Percentiles rank a stretch among this genome's conserved stretches.
These are phyloP conservation scores for Cicer pinnatifidum DNA, from an alignment of 306 rosid genomes.

Conservation along the genomic window DNA sequence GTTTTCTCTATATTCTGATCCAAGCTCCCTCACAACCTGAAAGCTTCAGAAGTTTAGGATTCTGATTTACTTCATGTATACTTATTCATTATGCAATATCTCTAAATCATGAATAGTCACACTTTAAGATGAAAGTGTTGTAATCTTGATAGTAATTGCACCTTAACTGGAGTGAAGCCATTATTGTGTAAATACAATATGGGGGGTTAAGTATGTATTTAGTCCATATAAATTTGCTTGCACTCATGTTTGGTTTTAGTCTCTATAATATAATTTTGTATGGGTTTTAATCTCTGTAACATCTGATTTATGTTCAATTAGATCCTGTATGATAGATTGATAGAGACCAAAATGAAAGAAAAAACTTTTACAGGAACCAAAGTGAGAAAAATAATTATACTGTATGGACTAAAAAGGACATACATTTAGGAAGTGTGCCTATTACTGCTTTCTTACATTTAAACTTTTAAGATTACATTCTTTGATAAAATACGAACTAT, in stretches of 20 bases:
- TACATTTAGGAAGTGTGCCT: background rate
- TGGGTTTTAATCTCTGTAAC: too few species aligned
- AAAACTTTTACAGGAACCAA: too few species aligned
- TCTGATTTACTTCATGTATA: background rate
- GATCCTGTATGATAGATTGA: too few species aligned
- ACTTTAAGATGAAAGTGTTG: background rate
- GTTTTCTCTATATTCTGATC: constrained; percentile 18
- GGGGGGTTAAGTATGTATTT: background rate
- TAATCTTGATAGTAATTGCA: constrained; percentile 12
- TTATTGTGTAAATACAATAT: constrained; percentile 19
- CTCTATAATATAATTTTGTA: too few species aligned
- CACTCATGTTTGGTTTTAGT: background rate
- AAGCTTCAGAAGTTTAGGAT: constrained; percentile 12
- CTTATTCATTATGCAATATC: background rate
- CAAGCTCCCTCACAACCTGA: background rate
- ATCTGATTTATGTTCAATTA: background rate
- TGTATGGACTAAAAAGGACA: too few species aligned
- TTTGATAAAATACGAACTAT: background rate
- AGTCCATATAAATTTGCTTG: background rate
- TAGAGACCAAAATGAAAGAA: too few species aligned
- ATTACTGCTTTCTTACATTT: constrained; percentile 2
- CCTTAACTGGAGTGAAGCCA: background rate
- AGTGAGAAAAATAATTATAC: too few species aligned
- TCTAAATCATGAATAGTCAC: background rate
- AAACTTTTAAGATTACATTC: background rate